Percentiles rank a stretch among this genome's conserved stretches.
Evolutionary conservation across 2,329 filamentous ascomycete species (phyloP).

Genomic region (Elsinoe ampelina): DNA sequence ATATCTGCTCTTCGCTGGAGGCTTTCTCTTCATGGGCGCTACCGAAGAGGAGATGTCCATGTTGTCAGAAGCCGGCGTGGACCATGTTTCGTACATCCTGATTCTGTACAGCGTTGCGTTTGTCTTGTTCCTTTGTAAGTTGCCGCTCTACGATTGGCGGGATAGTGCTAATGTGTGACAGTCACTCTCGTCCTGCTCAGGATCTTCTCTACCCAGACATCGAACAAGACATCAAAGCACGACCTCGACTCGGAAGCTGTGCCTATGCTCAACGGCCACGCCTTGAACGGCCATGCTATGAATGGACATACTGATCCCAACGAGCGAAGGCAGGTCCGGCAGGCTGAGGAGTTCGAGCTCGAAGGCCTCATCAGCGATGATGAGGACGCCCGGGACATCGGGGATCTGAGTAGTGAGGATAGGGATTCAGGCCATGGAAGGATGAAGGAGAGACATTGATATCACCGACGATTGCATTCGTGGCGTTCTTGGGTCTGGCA

Average conservation of each 20-base stretch:
- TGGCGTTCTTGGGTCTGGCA: too few species aligned
- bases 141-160: neutral
- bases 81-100: conserved; percentile 84
- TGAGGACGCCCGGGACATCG: conserved; percentile 45
- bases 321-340: conserved; percentile 48
- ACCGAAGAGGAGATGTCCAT: conserved; percentile 93
- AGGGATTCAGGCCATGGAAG: conserved; percentile 1
- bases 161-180: neutral
- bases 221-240: conserved; percentile 34
- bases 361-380: conserved; percentile 85
- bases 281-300: conserved; percentile 15
- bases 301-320: conserved; percentile 43
- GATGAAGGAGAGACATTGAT: conserved; percentile 4
- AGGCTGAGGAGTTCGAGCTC: conserved; percentile 89
- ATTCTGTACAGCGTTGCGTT: conserved; percentile 88
- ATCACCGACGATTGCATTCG: too few species aligned
- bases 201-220: conserved; percentile 59
- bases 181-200: conserved; percentile 46
- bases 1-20: conserved; percentile 71
- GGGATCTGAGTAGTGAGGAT: conserved; percentile 1
- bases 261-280: conserved; percentile 21
- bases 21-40: conserved; percentile 95
- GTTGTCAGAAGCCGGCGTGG: conserved; percentile 62
- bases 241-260: conserved; percentile 24
- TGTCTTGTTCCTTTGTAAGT: conserved; percentile 73